phyloP scores from a whole-genome alignment of 1,284 basidiomycete genomes.

The Heterobasidion annosum region DNA sequence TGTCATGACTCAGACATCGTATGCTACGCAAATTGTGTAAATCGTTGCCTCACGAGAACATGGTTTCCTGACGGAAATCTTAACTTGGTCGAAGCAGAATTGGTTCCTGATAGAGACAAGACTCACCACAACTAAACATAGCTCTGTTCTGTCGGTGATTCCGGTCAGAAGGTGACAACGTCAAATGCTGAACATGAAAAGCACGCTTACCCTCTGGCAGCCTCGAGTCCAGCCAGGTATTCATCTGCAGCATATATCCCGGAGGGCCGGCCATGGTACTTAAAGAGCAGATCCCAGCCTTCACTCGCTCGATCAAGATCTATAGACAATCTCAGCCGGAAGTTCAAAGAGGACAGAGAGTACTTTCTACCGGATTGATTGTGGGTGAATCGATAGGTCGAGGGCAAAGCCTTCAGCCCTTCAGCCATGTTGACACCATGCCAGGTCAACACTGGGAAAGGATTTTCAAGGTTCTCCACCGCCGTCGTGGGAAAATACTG shows the following conservation, averaged over 20 bases:
- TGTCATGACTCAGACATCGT: background rate
- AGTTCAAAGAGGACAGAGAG: background rate
- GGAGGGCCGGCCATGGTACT: constrained; percentile 53
- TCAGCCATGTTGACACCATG: constrained; percentile 55
- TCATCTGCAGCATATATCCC: constrained; percentile 53
- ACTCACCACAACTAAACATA: constrained; percentile 48
- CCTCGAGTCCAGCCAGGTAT: constrained; percentile 46
- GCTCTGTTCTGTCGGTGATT: constrained; percentile 31
- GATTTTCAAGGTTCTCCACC: constrained; percentile 23
- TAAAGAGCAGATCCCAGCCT: constrained; percentile 49
- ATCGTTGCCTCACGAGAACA: constrained; percentile 40
- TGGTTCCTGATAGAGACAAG: no score
- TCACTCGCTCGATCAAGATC: constrained; percentile 42
- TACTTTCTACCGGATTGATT: constrained; percentile 36
- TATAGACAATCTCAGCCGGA: constrained; percentile 12
- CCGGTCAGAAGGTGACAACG: background rate
- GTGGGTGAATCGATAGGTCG: constrained; percentile 48
- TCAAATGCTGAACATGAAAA: background rate
- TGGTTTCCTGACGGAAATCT: constrained; percentile 34
- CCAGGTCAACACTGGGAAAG: constrained; percentile 29
- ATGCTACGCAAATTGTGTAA: background rate
- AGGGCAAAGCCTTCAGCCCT: constrained; percentile 45
- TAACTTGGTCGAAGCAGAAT: no score
- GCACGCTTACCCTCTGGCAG: constrained; percentile 36
- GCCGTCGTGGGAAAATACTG: constrained; percentile 34